Conservation (phyloP, 1,284 basidiomycete genomes). For the Ganoderma leucocontextum region DNA sequence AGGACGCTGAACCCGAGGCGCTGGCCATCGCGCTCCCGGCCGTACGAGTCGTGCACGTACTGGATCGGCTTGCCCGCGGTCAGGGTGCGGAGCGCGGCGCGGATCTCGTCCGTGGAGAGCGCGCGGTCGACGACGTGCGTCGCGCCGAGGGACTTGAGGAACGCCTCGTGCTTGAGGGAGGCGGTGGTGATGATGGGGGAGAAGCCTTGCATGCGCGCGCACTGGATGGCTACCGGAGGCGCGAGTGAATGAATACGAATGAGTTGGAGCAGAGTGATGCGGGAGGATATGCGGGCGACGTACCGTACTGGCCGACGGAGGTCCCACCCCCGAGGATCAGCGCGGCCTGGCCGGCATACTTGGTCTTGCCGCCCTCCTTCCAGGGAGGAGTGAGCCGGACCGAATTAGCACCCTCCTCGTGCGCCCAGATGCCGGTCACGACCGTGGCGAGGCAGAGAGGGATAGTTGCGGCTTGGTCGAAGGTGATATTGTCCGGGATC, state of each 20-base stretch:
- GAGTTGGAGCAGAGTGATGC: neutral
- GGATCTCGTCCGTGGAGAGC: slow-evolving; percentile 13
- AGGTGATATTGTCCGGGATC: slow-evolving; percentile 39
- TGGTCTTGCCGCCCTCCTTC: slow-evolving; percentile 43
- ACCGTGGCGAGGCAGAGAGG: slow-evolving; percentile 50
- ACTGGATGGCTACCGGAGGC: slow-evolving; percentile 46
- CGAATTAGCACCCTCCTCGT: slow-evolving; percentile 39
- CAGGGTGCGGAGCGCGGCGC: slow-evolving; percentile 9
- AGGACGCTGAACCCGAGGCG: slow-evolving; percentile 13
- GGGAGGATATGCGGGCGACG: neutral
- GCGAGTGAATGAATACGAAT: neutral
- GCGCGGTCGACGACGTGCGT: slow-evolving; percentile 36
- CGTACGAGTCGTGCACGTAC: slow-evolving; percentile 38
- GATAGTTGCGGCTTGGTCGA: slow-evolving; percentile 47
- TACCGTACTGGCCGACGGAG: slow-evolving; percentile 39
- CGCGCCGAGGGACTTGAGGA: slow-evolving; percentile 26
- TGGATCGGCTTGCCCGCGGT: slow-evolving; percentile 26
- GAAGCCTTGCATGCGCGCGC: slow-evolving; percentile 57
- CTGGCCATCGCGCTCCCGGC: slow-evolving; percentile 27
- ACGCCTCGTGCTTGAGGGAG: slow-evolving; percentile 48
- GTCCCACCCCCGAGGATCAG: slow-evolving; percentile 53
- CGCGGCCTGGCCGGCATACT: slow-evolving; percentile 47
- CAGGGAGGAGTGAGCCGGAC: slow-evolving; percentile 41
- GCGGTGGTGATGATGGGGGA: slow-evolving; percentile 56
- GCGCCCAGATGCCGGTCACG: slow-evolving; percentile 49